phyloP scores from a whole-genome alignment of 2,329 filamentous ascomycete genomes.

The Davidsoniella australis region DNA sequence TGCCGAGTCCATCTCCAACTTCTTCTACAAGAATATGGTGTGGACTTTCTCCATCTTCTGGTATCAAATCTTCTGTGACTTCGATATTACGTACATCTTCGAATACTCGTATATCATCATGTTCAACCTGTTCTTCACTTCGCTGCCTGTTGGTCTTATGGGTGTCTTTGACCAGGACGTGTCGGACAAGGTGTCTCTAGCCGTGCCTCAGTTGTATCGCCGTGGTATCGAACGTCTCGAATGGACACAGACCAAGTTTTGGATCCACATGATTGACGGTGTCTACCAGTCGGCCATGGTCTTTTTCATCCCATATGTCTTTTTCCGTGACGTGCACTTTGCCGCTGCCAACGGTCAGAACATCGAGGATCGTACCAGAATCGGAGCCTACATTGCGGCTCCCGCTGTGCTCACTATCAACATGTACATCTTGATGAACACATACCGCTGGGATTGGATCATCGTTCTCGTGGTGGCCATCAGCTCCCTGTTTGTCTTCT shows the following conservation, averaged over 20 bases:
- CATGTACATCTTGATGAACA: constrained; percentile 86
- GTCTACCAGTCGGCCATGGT: constrained; percentile 86
- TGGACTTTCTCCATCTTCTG: constrained; percentile 96
- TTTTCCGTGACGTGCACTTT: constrained; percentile 45
- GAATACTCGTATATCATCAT: constrained; percentile 96
- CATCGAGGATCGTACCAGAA: constrained; percentile 61
- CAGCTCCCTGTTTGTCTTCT: constrained; percentile 76
- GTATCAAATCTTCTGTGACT: constrained; percentile 92
- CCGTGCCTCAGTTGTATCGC: constrained; percentile 87
- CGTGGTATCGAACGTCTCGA: constrained; percentile 89
- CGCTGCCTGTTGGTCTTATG: constrained; percentile 84
- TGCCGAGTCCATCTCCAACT: constrained; percentile 89
- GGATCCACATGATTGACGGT: constrained; percentile 91
- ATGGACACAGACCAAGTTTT: constrained; percentile 94
- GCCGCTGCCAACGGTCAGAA: constrained; percentile 56
- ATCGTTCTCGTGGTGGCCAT: constrained; percentile 67
- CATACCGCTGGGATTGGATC: constrained; percentile 96
- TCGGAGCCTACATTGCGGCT: constrained; percentile 76
- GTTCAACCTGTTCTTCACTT: constrained; percentile 95
- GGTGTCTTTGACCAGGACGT: constrained; percentile 96
- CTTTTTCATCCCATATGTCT: constrained; percentile 84
- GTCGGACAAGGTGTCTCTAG: constrained; percentile 79
- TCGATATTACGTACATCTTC: constrained; percentile 91
- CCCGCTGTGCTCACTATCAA: constrained; percentile 81
- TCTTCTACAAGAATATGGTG: constrained; percentile 99